Evolutionary conservation across 2,329 filamentous ascomycete genomes (phyloP), one percentile per base, ranked within the genome.

Genomic region (Pseudocercospora vitis): DNA sequence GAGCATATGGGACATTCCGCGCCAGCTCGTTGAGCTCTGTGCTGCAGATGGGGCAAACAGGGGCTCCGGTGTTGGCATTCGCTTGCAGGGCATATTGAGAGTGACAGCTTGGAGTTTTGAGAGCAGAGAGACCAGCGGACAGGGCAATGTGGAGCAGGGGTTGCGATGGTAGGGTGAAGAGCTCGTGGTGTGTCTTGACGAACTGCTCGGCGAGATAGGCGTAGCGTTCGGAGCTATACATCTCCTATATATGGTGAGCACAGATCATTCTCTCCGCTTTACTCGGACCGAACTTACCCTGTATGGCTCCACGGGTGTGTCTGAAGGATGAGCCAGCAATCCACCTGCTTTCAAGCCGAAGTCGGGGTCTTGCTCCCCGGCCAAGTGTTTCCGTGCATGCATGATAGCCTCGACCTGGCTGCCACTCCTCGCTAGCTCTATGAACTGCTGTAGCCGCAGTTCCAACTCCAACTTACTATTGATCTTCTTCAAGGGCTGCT

Each of bases 101-200:
- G 74, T 97, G 91, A 70, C 94, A 99, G 12, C 90, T 86, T 0
- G 94, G 94, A 0, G 94, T 97, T 73, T 99, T 99, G 61, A 99
- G 85, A 1, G 94, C 91, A 0, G 91, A 96, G 7, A 99, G 81
- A 6, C 94, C 94, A 0, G 91, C 91, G 0, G 87, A 90, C 7
- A 99, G 82, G 9, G 94, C 94, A 57, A 95, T 87, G 73, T 97
- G 90, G 21, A 99, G 83, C 14, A 96, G 82, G 0, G 94, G 91
- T 16, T 86, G 83, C 1, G 87, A 80, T 0, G 94, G 91, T 0
- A 99, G 82, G 12, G 86, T 85, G 59, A 96, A 86, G 3, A 99
- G 84, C 39, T 80, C 84, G 76, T 96, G 91, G 74, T 97, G 90
- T 1, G 91, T 95, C 57, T 81, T 78, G 60, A 91, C 83, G 74